A percentile compares a stretch with the other conserved stretches of the same genome.
Conservation (phyloP, 305 asterid species). For the Fraxinus albicans region DNA sequence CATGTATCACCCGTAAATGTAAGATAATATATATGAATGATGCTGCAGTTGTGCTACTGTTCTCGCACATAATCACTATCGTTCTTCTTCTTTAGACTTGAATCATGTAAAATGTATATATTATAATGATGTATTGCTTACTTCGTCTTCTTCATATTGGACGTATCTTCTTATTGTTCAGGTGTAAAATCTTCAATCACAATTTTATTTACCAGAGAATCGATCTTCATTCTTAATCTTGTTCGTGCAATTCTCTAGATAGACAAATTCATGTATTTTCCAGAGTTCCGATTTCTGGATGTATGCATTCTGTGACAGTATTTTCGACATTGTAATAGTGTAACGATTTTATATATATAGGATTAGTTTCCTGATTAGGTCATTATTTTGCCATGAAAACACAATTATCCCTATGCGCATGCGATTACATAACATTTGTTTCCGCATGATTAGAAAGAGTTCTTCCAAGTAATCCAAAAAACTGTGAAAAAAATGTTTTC, state of each 20-base stretch:
- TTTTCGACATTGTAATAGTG: neutral
- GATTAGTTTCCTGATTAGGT: neutral
- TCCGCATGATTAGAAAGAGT: neutral
- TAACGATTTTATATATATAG: neutral
- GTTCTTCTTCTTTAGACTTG: neutral
- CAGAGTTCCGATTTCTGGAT: neutral
- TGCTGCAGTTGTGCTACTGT: too few species aligned
- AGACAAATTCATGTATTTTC: neutral
- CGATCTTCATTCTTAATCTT: neutral
- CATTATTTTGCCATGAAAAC: neutral
- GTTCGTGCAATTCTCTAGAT: neutral
- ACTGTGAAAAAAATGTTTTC: neutral
- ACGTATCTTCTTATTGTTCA: too few species aligned
- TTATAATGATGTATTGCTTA: too few species aligned
- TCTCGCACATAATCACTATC: too few species aligned
- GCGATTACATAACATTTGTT: neutral
- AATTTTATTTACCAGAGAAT: neutral
- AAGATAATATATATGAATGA: too few species aligned
- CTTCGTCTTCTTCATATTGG: too few species aligned
- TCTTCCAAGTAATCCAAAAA: neutral
- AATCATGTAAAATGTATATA: neutral
- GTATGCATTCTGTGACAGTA: neutral
- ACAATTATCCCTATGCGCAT: neutral
- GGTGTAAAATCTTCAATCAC: neutral
- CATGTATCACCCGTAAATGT: neutral